Base-by-base conservation (phyloP, 139 green algal species). In the Astrephomene gubernaculifera region DNA sequence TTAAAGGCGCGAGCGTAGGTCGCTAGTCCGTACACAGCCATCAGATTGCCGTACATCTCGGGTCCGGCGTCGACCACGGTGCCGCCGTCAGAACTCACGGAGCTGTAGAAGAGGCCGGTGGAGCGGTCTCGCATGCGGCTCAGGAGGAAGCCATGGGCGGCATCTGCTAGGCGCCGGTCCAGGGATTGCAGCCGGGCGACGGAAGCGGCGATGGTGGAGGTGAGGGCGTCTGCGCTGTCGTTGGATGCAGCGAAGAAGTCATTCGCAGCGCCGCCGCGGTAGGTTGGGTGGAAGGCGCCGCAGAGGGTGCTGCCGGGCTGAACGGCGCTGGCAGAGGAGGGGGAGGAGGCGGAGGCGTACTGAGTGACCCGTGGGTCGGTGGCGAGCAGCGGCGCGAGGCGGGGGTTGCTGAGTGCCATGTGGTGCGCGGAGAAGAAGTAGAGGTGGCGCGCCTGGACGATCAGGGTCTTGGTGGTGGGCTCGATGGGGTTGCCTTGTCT, bases 371-470 rank as follows among this genome's bases (percentile, higher is more conserved):
- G 21, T 38, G 10, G 68, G 68, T 33, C 38, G 68, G 5, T 33
- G 68, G 22, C 24, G 44, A 78, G 4, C 29, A 78, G 71, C 14
- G 71, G 27, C 5, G 7, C 31, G 71, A 49, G 17, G 17, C 71
- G 71, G 10, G 71, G 71, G 71, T 80, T 49, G 49, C 14, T 17
- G 21, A 80, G 71, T 5, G 71, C 71, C 22, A 31, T 33, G n/a
- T 67, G 31, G 52, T 80, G 71, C 1, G 45, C 71, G 44, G 71
- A 65, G 71, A 80, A 80, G 71, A 80, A 80, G 45, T 67, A 80
- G 9, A 80, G 71, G 17, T 65, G 45, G 25, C 33, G 45, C 2
- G 71, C 45, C 9, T 80, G 71, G n/a, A 68, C 49, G 10, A 49
- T 49, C 4, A 80, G 31, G 38, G 39, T 54, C 31, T 80, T 80